A percentile compares a stretch with the other conserved stretches of the same genome.
Evolutionary conservation across 2,329 filamentous ascomycete species (phyloP).

Genomic region (Microcyclospora tardicrescens): DNA sequence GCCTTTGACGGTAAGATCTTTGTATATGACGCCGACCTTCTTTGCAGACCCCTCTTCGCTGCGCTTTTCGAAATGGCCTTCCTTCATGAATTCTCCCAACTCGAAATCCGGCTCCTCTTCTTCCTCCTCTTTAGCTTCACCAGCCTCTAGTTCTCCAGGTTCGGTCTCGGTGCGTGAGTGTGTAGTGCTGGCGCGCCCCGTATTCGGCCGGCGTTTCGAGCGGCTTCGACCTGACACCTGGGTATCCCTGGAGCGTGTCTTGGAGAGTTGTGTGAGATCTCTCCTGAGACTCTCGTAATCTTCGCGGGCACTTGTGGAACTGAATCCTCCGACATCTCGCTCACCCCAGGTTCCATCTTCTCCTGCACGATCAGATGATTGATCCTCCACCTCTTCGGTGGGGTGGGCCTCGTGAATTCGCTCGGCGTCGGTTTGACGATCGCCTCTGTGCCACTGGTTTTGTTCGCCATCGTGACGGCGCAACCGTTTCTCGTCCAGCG

Average conservation of each 20-base stretch:
- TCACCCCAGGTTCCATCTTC: conserved; percentile 50
- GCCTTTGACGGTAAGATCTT: conserved; percentile 62
- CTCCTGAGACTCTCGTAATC: conserved; percentile 46
- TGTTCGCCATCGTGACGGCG: conserved; percentile 8
- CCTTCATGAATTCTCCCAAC: conserved; percentile 54
- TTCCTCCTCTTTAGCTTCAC: conserved; percentile 29
- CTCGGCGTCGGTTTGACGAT: conserved; percentile 10
- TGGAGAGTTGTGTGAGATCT: conserved; percentile 42
- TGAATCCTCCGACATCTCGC: conserved; percentile 41
- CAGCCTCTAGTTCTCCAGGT: conserved; percentile 27
- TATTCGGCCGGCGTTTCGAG: not conserved
- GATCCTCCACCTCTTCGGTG: conserved; percentile 17
- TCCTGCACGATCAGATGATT: conserved; percentile 13
- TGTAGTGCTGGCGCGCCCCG: not conserved
- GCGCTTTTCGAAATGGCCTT: conserved; percentile 64
- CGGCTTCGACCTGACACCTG: conserved; percentile 2
- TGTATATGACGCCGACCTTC: conserved; percentile 66
- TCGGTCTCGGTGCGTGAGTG: conserved; percentile 6
- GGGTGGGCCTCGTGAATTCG: conserved; percentile 10
- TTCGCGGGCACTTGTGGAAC: conserved; percentile 42
- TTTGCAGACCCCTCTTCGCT: conserved; percentile 56
- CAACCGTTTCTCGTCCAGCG: conserved; percentile 16
- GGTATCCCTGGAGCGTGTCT: conserved; percentile 25
- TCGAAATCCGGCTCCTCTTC: conserved; percentile 49
- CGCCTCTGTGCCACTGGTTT: conserved; percentile 16